Percentiles rank a stretch among this genome's conserved stretches.
phyloP scores from a whole-genome alignment of 2,329 filamentous ascomycete species.

The Trichophaea hybrida region DNA sequence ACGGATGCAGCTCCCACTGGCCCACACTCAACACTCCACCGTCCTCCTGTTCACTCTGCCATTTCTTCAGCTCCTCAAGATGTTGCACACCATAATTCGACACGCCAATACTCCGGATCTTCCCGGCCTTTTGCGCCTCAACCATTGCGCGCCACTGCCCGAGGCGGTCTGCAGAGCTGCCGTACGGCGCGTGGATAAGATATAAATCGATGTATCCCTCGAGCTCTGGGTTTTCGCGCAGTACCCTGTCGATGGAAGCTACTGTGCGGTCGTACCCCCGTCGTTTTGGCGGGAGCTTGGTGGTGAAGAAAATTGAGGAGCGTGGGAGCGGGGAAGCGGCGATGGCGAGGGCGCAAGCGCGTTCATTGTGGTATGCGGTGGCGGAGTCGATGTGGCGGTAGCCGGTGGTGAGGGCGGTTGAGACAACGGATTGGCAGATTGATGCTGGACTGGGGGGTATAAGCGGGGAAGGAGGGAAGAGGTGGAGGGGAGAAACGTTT shows the following conservation, averaged over 20 bases:
- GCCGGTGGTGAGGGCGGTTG: constrained; percentile 38
- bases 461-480: neutral
- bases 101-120: constrained; percentile 48
- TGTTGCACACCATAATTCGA: constrained; percentile 53
- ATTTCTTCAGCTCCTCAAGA: constrained; percentile 44
- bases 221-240: constrained; percentile 11
- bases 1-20: constrained; percentile 83
- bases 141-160: constrained; percentile 49
- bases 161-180: constrained; percentile 42
- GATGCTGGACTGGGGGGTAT: constrained; percentile 29
- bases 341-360: constrained; percentile 41
- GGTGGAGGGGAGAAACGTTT: constrained; percentile 22
- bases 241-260: constrained; percentile 13
- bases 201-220: constrained; percentile 23
- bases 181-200: constrained; percentile 48
- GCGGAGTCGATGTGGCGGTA: constrained; percentile 48
- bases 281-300: constrained; percentile 40
- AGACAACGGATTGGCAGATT: constrained; percentile 17
- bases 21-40: constrained; percentile 66
- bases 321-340: constrained; percentile 39
- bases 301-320: constrained; percentile 47
- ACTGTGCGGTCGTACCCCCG: constrained; percentile 32
- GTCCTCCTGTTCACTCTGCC: constrained; percentile 35
- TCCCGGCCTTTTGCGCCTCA: constrained; percentile 48
- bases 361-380: constrained; percentile 44